Base-by-base conservation (phyloP, 352 stramenopile genomes). In the Pythium periplocum region DNA sequence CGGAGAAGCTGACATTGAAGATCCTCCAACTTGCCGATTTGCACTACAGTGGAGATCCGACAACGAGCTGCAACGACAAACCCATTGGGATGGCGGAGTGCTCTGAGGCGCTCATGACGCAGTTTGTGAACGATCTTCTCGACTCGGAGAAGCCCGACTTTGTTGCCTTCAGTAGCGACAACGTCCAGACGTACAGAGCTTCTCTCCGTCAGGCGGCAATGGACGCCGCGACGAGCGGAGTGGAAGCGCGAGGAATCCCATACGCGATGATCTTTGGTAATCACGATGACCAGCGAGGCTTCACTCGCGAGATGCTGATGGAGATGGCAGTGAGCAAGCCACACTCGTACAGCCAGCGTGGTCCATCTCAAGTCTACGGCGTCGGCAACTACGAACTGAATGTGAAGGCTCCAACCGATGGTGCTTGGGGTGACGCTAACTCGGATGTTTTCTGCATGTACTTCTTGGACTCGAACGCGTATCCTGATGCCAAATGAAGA, bases 11-110 rank as follows among this genome's bases (percentile, higher is more conserved):
- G 1, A 48, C 69, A 7, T 84, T 81, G 57, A 80, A 79, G 66
- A 69, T 90, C 37, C 58, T 90, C 10, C 79, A 90, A 64, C 59
- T 90, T 45, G 75, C 79, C 0, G 79, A 90, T 56, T 61, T 87
- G 44, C 79, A 90, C 48, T 70, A 75, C 46, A 75, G 73, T 1
- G 79, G 76, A 44, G 68, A 68, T 54, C 62, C 34, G 44, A 61
- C 57, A 52, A 67, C 26, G 7, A 4, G 11, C 3, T 90, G 78
- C 45, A 57, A 52, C 0, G 55, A 69, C 37, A 35, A 49, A 6
- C 69, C 17, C 17, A 76, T 12, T 55, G 6, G 30, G 1, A 9
- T 5, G 42, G n/a, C 1, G 10, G 17, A 6, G 17, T 90, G 74
- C 48, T 64, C 56, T 8, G 78, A 90, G 41, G 59, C 68, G 26